Percentiles rank a stretch among this genome's conserved stretches.
Evolutionary conservation across 2,329 filamentous ascomycete species (phyloP).

Genomic region (Sclerotinia spermophila): DNA sequence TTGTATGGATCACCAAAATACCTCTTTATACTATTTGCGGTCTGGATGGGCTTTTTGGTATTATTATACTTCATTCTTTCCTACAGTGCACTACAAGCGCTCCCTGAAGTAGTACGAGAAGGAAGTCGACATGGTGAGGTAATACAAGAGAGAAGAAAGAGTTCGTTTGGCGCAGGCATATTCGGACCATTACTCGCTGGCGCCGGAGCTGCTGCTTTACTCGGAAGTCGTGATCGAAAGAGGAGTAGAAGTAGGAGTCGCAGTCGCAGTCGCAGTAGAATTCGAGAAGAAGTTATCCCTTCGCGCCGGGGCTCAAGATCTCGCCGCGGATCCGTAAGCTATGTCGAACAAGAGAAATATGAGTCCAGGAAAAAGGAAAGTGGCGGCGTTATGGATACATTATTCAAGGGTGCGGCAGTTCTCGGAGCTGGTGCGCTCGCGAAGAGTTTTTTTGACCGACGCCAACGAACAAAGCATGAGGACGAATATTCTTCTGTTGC

Average conservation of each 20-base stretch:
- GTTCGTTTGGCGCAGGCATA: slow-evolving; percentile 44
- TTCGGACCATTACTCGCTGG: slow-evolving; percentile 54
- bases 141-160: slow-evolving; percentile 44
- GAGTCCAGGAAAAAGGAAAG: slow-evolving; percentile 40
- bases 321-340: slow-evolving; percentile 51
- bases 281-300: slow-evolving; percentile 47
- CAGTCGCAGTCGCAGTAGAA: slow-evolving; percentile 13
- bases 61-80: slow-evolving; percentile 76
- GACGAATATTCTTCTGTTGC: slow-evolving; percentile 63
- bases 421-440: slow-evolving; percentile 61
- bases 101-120: slow-evolving; percentile 37
- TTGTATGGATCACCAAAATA: slow-evolving; percentile 86
- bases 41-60: slow-evolving; percentile 72
- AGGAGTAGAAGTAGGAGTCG: slow-evolving; percentile 25
- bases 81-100: slow-evolving; percentile 59
- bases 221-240: slow-evolving; percentile 39
- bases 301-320: slow-evolving; percentile 44
- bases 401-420: slow-evolving; percentile 58
- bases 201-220: slow-evolving; percentile 52
- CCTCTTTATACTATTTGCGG: slow-evolving; percentile 79
- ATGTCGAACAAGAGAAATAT: slow-evolving; percentile 61
- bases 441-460: slow-evolving; percentile 55
- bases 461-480: slow-evolving; percentile 43
- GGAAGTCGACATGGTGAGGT: slow-evolving; percentile 43
- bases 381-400: slow-evolving; percentile 57